A percentile compares a stretch with the other conserved stretches of the same genome.
Conservation (phyloP, 306 rosid species). For the Chamaecrista fasciculata region DNA sequence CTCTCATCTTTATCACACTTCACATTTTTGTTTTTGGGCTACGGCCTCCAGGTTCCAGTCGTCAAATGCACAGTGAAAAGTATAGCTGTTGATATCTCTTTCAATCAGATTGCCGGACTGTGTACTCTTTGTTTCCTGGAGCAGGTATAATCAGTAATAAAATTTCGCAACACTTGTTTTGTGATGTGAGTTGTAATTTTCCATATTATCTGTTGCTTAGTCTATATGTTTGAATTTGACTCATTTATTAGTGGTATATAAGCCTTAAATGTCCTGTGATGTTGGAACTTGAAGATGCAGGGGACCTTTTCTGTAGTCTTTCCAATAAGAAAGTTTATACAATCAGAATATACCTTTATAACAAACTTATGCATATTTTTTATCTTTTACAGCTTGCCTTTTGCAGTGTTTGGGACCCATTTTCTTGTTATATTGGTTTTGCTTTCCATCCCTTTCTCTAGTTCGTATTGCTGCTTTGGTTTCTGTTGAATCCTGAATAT, state of each 20-base stretch:
- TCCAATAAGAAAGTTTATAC: slow-evolving; percentile 13
- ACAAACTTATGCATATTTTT: slow-evolving; percentile 1
- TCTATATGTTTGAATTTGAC: slow-evolving; percentile 16
- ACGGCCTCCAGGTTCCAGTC: slow-evolving; percentile 57
- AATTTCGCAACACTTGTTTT: slow-evolving; percentile 6
- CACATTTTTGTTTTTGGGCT: slow-evolving; percentile 20
- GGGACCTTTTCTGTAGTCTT: slow-evolving; percentile 13
- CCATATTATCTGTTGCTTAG: background rate
- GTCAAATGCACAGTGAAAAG: slow-evolving; percentile 59
- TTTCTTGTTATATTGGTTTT: slow-evolving; percentile 26
- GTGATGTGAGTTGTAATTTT: slow-evolving; percentile 3
- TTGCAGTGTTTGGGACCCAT: background rate
- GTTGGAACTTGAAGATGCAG: slow-evolving; percentile 5
- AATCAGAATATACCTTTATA: slow-evolving; percentile 14
- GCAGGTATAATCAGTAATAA: slow-evolving; percentile 45
- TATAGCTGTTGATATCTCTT: slow-evolving; percentile 63
- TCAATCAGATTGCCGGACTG: slow-evolving; percentile 69
- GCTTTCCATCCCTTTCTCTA: slow-evolving; percentile 13
- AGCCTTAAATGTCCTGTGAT: slow-evolving; percentile 11
- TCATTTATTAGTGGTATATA: background rate
- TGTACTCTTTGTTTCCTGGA: slow-evolving; percentile 59
- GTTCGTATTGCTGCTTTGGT: background rate
- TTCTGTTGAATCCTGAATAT: background rate
- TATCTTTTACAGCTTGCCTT: slow-evolving; percentile 5
- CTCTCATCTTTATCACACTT: slow-evolving; percentile 2